Evolutionary conservation across 345 rosid species (phyloP), one percentile per base, ranked within the genome.

Genomic region (Gossypium anomalum): DNA sequence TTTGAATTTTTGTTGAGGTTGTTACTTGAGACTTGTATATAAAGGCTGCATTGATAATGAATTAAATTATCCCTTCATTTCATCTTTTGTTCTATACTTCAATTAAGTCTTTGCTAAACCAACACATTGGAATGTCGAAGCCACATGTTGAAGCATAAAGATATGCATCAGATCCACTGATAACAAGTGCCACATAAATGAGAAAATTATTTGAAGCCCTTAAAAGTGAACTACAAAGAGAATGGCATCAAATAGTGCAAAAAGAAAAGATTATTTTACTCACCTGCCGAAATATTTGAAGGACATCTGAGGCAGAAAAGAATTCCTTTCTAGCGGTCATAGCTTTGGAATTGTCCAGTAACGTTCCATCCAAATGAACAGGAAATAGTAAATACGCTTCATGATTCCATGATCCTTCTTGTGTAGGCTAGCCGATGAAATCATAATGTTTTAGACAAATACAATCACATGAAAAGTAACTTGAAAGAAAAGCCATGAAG

Each of bases 371-470:
- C 89, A 93, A 77, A 79, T 96, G 99, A 80, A 92, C 98, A 11
- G 99, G 99, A 85, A 96, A 96, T 19, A 96, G 83, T 85, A 96
- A 80, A 83, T 93, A 96, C 56, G 98, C 97, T 83, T 96, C 99
- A 66, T 96, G 98, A 71, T 82, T 93, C 92, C 89, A 80, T 48
- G 90, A 77, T 83, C 89, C 89, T 82, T 90, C 97, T 87, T 88
- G 92, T 15, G 84, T 80, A 70, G 83, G 86, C 99, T 95, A 75
- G 76, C 59, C 79, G 76, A 78, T 51, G 16, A 70, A 72, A 73
- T 49, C 44, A 80, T 45, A 47, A 3, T 14, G 45, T 43, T 62
- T 69, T 16, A 27, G 44, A 63, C 6, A 19, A 51, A 49, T 47
- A 14, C 27, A 73, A 27, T 23, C 20, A 5, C 22, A 70, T 2